phyloP scores from a whole-genome alignment of 805 yeast genomes.

The Teunomyces funiuensis region DNA sequence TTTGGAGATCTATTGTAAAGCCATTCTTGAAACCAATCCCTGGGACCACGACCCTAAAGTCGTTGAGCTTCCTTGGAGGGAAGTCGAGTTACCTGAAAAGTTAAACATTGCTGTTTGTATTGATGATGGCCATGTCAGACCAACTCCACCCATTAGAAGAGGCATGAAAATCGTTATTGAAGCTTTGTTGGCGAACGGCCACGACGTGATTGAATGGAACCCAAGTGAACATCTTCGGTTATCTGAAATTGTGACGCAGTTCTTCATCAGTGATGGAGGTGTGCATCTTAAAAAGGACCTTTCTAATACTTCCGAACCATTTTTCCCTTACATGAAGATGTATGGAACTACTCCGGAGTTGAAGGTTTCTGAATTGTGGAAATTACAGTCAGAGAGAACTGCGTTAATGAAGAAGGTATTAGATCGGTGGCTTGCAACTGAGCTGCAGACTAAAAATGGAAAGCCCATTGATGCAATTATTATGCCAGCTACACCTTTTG shows the following conservation, averaged over 20 bases:
- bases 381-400: constrained; percentile 33
- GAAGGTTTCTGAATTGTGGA: constrained; percentile 42
- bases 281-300: constrained; percentile 32
- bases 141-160: constrained; percentile 57
- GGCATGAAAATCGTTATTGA: constrained; percentile 37
- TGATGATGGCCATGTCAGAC: constrained; percentile 47
- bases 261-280: constrained; percentile 50
- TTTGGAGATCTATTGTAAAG: constrained; percentile 37
- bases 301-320: constrained; percentile 44
- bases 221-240: constrained; percentile 39
- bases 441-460: constrained; percentile 36
- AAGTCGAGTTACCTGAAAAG: constrained; percentile 30
- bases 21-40: constrained; percentile 39
- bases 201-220: constrained; percentile 50
- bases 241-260: constrained; percentile 26
- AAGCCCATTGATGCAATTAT: constrained; percentile 48
- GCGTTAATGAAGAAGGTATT: constrained; percentile 36
- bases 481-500: constrained; percentile 48
- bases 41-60: constrained; percentile 51
- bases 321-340: constrained; percentile 41
- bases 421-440: constrained; percentile 38
- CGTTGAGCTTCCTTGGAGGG: constrained; percentile 51
- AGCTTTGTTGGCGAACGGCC: constrained; percentile 44
- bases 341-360: constrained; percentile 35
- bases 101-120: constrained; percentile 44